A percentile compares a stretch with the other conserved stretches of the same genome.
phyloP scores from a whole-genome alignment of 306 rosid species.

The Pueraria montana region DNA sequence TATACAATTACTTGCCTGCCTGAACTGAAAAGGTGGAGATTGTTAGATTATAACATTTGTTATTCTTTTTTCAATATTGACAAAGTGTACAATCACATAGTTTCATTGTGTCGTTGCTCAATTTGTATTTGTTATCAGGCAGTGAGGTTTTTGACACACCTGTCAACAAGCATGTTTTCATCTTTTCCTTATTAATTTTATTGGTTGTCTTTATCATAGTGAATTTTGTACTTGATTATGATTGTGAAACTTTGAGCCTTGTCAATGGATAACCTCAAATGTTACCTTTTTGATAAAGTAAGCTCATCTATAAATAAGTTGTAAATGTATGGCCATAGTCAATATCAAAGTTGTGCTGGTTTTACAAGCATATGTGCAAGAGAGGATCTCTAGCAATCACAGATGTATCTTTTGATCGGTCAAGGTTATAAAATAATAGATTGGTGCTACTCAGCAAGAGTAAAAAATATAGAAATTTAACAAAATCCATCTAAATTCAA shows the following conservation, averaged over 20 bases:
- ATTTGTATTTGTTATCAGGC: slow-evolving; percentile 46
- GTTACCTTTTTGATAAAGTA: neutral
- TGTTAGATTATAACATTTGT: slow-evolving; percentile 59
- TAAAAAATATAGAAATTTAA: neutral
- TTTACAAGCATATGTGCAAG: neutral
- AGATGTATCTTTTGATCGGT: neutral
- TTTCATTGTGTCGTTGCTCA: slow-evolving; percentile 45
- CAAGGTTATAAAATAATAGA: neutral
- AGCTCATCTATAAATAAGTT: neutral
- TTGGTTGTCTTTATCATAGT: neutral
- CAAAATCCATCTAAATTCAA: neutral
- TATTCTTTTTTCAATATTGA: slow-evolving; percentile 50
- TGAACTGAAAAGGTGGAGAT: slow-evolving; percentile 50
- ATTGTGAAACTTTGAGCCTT: slow-evolving; percentile 16
- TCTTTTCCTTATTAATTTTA: neutral
- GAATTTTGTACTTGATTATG: neutral
- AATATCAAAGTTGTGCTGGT: slow-evolving; percentile 5
- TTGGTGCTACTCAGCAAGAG: neutral
- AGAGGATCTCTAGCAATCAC: neutral
- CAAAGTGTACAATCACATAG: slow-evolving; percentile 51
- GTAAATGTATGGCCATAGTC: neutral
- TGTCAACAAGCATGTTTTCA: slow-evolving; percentile 9
- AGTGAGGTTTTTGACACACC: slow-evolving; percentile 30
- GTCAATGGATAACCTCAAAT: slow-evolving; percentile 6
- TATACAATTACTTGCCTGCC: slow-evolving; percentile 50